phyloP scores from a whole-genome alignment of 1,139 yeast genomes.

The Kurtzmaniella quercitrusa region DNA sequence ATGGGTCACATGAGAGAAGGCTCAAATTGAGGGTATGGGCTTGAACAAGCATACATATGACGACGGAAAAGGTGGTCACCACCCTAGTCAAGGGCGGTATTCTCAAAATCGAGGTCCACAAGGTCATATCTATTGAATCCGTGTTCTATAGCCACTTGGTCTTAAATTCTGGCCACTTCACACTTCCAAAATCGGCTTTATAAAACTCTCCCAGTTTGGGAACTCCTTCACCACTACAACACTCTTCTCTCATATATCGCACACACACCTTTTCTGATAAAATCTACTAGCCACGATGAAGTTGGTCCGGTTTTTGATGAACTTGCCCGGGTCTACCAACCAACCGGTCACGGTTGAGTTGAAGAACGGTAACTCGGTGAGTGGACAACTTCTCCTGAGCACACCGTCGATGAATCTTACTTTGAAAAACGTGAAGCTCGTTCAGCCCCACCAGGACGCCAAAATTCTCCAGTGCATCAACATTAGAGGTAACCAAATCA shows the following conservation, averaged over 20 bases:
- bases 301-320: constrained; percentile 72
- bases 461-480: constrained; percentile 73
- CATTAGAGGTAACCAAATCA: constrained; percentile 84
- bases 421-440: constrained; percentile 75
- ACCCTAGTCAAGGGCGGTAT: constrained; percentile 48
- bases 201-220: background rate
- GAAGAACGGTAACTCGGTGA: constrained; percentile 66
- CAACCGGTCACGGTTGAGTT: constrained; percentile 91
- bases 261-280: background rate
- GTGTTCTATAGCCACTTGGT: too few relatives aligned
- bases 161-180: too few relatives aligned
- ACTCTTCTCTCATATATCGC: background rate
- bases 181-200: too few relatives aligned
- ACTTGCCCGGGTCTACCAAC: constrained; percentile 57
- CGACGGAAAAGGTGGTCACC: constrained; percentile 35
- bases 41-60: constrained; percentile 17
- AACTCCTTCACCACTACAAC: background rate
- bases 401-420: constrained; percentile 92
- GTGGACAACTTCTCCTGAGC: constrained; percentile 63
- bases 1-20: background rate
- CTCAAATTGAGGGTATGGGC: background rate
- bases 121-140: background rate
- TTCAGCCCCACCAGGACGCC: constrained; percentile 69
- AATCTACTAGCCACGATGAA: constrained; percentile 24
- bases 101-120: constrained; percentile 25